Conservation (phyloP, 495 filamentous ascomycete genomes). For the Aspergillus nanangensis region DNA sequence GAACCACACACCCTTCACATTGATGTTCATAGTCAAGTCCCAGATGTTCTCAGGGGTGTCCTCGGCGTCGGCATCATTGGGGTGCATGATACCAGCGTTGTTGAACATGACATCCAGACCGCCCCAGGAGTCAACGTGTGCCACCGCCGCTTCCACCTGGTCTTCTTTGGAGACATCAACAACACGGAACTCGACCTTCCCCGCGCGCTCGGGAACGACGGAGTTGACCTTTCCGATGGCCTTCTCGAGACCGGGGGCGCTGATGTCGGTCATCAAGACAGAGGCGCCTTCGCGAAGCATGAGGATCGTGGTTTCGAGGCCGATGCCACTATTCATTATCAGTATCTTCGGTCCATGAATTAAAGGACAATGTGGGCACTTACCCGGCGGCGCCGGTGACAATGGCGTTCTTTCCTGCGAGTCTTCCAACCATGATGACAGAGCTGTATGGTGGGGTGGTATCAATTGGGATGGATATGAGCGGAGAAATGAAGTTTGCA, state of each 20-base stretch:
- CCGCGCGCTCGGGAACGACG: conserved; percentile 52
- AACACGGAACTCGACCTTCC: conserved; percentile 52
- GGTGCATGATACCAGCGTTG: conserved; percentile 98
- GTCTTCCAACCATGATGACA: conserved; percentile 46
- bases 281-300: conserved; percentile 87
- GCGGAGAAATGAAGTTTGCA: too few relatives aligned
- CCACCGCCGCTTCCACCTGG: conserved; percentile 67
- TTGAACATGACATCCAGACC: conserved; percentile 97
- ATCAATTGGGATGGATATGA: not conserved
- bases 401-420: conserved; percentile 85
- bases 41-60: conserved; percentile 86
- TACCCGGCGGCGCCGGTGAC: conserved; percentile 90
- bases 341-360: not conserved
- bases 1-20: conserved; percentile 98
- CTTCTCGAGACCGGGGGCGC: conserved; percentile 63
- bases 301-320: conserved; percentile 89
- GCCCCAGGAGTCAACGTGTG: conserved; percentile 73
- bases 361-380: conserved; percentile 19
- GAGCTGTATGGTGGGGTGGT: too few relatives aligned
- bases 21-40: conserved; percentile 91
- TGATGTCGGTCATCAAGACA: conserved; percentile 84
- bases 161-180: conserved; percentile 70
- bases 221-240: conserved; percentile 66
- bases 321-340: conserved; percentile 67
- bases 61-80: conserved; percentile 78